A percentile compares a stretch with the other conserved stretches of the same genome.
Evolutionary conservation across 257 asterid species (phyloP).

Genomic region (Salvia miltiorrhiza): DNA sequence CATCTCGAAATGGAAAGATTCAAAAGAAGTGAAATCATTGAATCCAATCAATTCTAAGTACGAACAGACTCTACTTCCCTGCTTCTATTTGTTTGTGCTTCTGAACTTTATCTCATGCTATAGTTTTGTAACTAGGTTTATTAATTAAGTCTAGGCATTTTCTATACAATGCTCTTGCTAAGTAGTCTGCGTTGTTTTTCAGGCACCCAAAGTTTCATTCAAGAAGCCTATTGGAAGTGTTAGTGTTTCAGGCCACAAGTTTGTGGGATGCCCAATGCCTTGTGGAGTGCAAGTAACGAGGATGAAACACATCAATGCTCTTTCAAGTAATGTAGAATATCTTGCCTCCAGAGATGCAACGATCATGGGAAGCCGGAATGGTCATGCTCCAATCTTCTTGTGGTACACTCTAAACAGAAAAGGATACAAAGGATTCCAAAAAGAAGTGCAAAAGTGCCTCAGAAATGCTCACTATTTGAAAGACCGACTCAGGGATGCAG

Average conservation of each 20-base stretch:
- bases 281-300: constrained; percentile 93
- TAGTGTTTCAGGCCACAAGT: constrained; percentile 96
- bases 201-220: constrained; percentile 93
- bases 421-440: constrained; percentile 93
- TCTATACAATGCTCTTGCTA: background rate
- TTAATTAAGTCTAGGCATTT: background rate
- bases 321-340: constrained; percentile 84
- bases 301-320: constrained; percentile 62
- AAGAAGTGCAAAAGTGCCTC: constrained; percentile 95
- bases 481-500: constrained; percentile 65
- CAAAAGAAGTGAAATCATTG: background rate
- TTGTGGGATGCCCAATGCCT: constrained; percentile 98
- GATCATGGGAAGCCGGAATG: constrained; percentile 98
- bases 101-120: background rate
- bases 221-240: constrained; percentile 96
- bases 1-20: background rate
- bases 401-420: constrained; percentile 93
- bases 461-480: constrained; percentile 90
- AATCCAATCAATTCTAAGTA: background rate
- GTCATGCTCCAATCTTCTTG: constrained; percentile 93
- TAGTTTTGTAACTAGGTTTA: background rate
- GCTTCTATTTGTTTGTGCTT: background rate
- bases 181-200: constrained; percentile 24
- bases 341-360: constrained; percentile 98
- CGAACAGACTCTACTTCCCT: background rate